Conservation (phyloP, 2,329 filamentous ascomycete species). For the Lachnellula subtilissima region DNA sequence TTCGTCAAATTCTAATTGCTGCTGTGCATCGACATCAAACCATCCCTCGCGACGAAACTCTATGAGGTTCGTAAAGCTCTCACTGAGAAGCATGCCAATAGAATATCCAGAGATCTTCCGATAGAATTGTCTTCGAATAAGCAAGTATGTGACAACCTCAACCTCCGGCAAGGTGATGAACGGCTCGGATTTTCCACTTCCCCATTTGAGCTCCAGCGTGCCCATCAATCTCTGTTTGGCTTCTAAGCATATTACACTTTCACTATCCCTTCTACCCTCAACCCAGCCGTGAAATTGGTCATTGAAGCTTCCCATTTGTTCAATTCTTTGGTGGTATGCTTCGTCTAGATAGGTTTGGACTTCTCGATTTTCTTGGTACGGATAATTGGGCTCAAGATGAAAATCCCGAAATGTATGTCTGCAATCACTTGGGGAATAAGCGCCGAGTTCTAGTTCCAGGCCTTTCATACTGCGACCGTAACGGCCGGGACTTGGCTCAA, state of each 20-base stretch:
- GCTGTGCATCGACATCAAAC: background rate
- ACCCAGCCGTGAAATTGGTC: conserved; percentile 17
- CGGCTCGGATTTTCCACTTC: conserved; percentile 4
- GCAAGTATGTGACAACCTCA: conserved; percentile 12
- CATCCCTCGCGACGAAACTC: background rate
- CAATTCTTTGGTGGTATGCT: conserved; percentile 8
- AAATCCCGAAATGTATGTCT: conserved; percentile 17
- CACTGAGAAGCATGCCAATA: conserved; percentile 13
- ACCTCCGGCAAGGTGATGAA: conserved; percentile 10
- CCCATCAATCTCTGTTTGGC: conserved; percentile 17
- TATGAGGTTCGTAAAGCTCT: conserved; percentile 7
- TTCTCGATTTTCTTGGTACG: conserved; percentile 13
- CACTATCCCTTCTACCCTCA: conserved; percentile 9
- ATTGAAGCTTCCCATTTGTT: conserved; percentile 14
- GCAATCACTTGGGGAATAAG: conserved; percentile 17
- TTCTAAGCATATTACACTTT: conserved; percentile 7
- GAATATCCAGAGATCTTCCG: conserved; percentile 13
- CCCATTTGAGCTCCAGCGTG: conserved; percentile 9
- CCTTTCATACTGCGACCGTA: conserved; percentile 6
- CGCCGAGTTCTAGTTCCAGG: conserved; percentile 18
- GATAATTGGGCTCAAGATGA: conserved; percentile 16
- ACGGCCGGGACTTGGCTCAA: conserved; percentile 1
- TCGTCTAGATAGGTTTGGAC: conserved; percentile 1
- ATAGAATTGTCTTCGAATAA: conserved; percentile 21
- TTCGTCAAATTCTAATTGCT: background rate